Base-by-base conservation (phyloP, 2,329 filamentous ascomycete genomes). In the Xylariaceae sp. region DNA sequence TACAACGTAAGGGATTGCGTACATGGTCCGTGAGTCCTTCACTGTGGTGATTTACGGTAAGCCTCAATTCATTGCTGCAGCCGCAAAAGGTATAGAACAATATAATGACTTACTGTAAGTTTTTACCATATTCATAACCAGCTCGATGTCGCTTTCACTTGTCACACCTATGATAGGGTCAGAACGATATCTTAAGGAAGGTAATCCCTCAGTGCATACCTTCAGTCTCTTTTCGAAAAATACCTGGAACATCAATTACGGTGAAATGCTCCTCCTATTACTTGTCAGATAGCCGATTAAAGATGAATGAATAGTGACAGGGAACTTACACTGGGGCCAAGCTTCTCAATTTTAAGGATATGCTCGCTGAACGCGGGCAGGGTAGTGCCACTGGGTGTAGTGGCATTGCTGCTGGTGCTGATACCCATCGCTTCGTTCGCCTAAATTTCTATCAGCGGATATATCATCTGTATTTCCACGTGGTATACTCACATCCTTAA, bases 211-310 rank as follows among this genome's bases (percentile, higher is more conserved):
- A 15, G 16, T n/a, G 23, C 71, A 55, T 15, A 64, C 71, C 72
- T 43, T 66, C 57, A 0, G 71, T 75, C 3, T 73, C 57, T 1
- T 65, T 64, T 6, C 75, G 71, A 51, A 82, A 81, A n/a, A 82
- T 77, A 0, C 80, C 81, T 0, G 80, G 80, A 0, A 83, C 77
- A 15, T 83, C 80, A 4, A 82, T 82, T 6, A 83, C 70, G 0
- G 79, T 83, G 6, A 82, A 69, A 13, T 81, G 75, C 2, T 75
- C 60, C 71, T 75, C 68, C 67, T 72, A 23, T 21, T 13, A 21
- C 54, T 20, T n/a, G 32, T 54, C 24, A 53, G 51, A 13, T 44
- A 26, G 10, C 13, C 10, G 15, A 5, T 10, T 18, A 26, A 4
- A 47, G 8, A 44, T n/a, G 18, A n/a, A 18, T 18, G n/a, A 18